Base-by-base conservation (phyloP, 768 basidiomycete genomes). In the Sutorius australiensis region DNA sequence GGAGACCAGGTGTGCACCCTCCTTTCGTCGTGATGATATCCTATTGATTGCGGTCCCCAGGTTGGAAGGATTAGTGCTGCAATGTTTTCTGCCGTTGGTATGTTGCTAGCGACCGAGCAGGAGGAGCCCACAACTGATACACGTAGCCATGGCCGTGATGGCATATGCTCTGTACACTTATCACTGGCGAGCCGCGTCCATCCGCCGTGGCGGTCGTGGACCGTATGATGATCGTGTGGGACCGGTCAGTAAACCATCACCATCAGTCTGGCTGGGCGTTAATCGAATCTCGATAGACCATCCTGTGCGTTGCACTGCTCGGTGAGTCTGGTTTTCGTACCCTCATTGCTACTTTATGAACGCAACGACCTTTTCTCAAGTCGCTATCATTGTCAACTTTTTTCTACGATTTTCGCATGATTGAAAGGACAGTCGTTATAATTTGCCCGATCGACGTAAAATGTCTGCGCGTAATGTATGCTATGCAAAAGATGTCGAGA, bases 211-310 rank as follows among this genome's bases (percentile, higher is more conserved):
- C 43, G 92, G 94, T 10, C 81, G 90, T 52, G 95, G 93, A 8
- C 95, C 95, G 7, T 98, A 98, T 69, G 97, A 99, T 63, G 97
- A 99, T 71, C 81, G 97, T 50, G 70, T 97, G 46, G 95, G 95
- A 31, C 95, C 95, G 33, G 94, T 97, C 66, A 72, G 94, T 84
- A 37, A 55, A 11, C 21, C 28, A 37, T 46, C 39, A 14, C 37
- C 46, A n/a, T 46, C 59, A 53, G 39, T 57, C 48, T 28, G 49
- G 39, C 44, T 34, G 19, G 30, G 31, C 51, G 31, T 55, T 58
- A 64, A 46, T 47, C 42, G 19, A 46, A 53, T 48, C 46, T 47
- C 33, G 5, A 62, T 12, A 93, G 90, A 92, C 92, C 16, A 73
- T 95, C 38, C 71, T 95, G 39, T 95, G 93, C 65, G 73, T 86